A percentile compares a stretch with the other conserved stretches of the same genome.
Conservation (phyloP, 306 rosid species). For the Ormosia emarginata region DNA sequence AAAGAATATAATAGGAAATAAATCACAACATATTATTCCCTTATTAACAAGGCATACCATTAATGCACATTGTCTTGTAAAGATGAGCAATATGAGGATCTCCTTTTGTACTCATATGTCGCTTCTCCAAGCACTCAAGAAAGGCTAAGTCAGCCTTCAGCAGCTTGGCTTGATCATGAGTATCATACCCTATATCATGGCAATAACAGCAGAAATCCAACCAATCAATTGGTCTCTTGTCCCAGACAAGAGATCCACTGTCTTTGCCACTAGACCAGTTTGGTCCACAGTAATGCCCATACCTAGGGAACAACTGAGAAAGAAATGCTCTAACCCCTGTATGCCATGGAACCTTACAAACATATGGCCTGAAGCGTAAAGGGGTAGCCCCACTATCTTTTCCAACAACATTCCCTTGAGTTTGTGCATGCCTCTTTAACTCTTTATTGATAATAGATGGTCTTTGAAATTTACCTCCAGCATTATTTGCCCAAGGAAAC, state of each 20-base stretch:
- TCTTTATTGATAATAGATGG: conserved; percentile 64
- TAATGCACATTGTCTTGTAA: conserved; percentile 78
- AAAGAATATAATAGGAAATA: too few species aligned
- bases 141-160: conserved; percentile 85
- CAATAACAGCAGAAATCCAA: conserved; percentile 96
- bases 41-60: conserved; percentile 43
- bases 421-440: conserved; percentile 55
- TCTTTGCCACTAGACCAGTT: conserved; percentile 97
- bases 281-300: conserved; percentile 97
- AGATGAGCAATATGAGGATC: conserved; percentile 59
- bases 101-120: conserved; percentile 69
- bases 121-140: conserved; percentile 85
- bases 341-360: conserved; percentile 91
- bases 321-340: conserved; percentile 81
- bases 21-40: too few species aligned
- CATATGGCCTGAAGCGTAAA: conserved; percentile 77
- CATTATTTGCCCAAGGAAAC: conserved; percentile 47
- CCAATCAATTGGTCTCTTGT: conserved; percentile 92
- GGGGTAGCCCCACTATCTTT: conserved; percentile 12
- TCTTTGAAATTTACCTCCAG: conserved; percentile 30
- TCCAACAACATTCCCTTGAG: conserved; percentile 12
- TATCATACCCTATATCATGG: conserved; percentile 94
- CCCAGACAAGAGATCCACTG: conserved; percentile 75
- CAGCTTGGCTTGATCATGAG: conserved; percentile 74
- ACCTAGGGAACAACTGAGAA: conserved; percentile 83